phyloP scores from a whole-genome alignment of 2,329 filamentous ascomycete species.

The Claviceps pusilla region DNA sequence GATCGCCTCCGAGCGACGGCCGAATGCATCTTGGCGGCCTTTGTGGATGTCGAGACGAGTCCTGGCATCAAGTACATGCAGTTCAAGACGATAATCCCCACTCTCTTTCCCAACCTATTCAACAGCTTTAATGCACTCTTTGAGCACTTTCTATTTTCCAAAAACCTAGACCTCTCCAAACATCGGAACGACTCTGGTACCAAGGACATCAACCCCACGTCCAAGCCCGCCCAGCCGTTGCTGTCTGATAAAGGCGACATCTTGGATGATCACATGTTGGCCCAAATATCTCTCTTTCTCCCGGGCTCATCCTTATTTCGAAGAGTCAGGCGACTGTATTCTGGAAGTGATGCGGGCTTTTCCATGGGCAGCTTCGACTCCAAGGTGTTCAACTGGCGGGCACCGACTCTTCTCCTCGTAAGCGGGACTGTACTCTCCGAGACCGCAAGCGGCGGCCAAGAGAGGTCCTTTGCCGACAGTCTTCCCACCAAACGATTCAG shows the following conservation, averaged over 20 bases:
- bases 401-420: conserved; percentile 57
- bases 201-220: background rate
- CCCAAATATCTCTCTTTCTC: conserved; percentile 60
- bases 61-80: conserved; percentile 47
- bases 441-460: conserved; percentile 32
- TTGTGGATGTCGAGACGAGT: conserved; percentile 48
- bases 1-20: conserved; percentile 45
- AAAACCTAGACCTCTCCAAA: conserved; percentile 51
- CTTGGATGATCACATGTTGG: conserved; percentile 47
- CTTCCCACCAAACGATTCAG: conserved; percentile 49
- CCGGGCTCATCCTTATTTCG: conserved; percentile 49
- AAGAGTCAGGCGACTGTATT: conserved; percentile 52
- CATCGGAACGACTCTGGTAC: conserved; percentile 18
- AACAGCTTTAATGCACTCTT: conserved; percentile 53
- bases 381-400: conserved; percentile 63
- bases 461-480: conserved; percentile 42
- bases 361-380: conserved; percentile 64
- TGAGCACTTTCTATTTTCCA: conserved; percentile 62
- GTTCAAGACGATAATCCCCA: conserved; percentile 45
- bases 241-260: conserved; percentile 42
- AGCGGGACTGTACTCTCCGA: conserved; percentile 46
- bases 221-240: conserved; percentile 30
- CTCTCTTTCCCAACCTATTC: conserved; percentile 51
- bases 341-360: conserved; percentile 55
- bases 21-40: conserved; percentile 49